Evolutionary conservation across 202 grass and related monocot genomes (phyloP).

Genomic region (Saccharum hybrid): DNA sequence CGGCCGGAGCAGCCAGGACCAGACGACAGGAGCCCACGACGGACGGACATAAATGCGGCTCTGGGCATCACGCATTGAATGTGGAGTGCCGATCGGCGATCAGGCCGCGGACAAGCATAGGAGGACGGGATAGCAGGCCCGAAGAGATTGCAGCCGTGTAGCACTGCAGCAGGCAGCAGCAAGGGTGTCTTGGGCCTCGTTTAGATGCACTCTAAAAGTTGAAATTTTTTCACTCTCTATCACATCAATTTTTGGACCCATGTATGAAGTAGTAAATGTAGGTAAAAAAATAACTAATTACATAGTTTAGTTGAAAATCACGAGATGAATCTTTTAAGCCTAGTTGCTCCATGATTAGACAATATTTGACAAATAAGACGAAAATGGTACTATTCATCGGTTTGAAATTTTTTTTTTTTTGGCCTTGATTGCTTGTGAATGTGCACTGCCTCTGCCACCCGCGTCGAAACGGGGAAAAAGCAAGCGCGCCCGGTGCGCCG

Average conservation of each 20-base stretch:
- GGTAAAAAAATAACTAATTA: too few species aligned
- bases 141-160: neutral
- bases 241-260: too few species aligned
- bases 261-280: too few species aligned
- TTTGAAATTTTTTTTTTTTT: too few species aligned
- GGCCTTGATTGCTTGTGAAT: slow-evolving; percentile 46
- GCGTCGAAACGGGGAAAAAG: slow-evolving; percentile 8
- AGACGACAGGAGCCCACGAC: neutral
- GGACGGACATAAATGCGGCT: slow-evolving; percentile 30
- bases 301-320: too few species aligned
- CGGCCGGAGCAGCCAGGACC: neutral
- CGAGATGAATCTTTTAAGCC: too few species aligned
- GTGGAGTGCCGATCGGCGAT: neutral
- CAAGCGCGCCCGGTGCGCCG: neutral
- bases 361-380: too few species aligned
- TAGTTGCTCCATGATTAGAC: too few species aligned
- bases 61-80: slow-evolving; percentile 53
- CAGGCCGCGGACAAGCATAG: neutral
- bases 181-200: too few species aligned
- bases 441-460: slow-evolving; percentile 51
- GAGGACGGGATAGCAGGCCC: neutral
- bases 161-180: neutral
- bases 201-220: too few species aligned
- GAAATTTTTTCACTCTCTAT: too few species aligned
- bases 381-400: too few species aligned